These are phyloP conservation scores for Talaromyces ruber DNA, from an alignment of 495 filamentous ascomycete genomes.

Conservation along the genomic window DNA sequence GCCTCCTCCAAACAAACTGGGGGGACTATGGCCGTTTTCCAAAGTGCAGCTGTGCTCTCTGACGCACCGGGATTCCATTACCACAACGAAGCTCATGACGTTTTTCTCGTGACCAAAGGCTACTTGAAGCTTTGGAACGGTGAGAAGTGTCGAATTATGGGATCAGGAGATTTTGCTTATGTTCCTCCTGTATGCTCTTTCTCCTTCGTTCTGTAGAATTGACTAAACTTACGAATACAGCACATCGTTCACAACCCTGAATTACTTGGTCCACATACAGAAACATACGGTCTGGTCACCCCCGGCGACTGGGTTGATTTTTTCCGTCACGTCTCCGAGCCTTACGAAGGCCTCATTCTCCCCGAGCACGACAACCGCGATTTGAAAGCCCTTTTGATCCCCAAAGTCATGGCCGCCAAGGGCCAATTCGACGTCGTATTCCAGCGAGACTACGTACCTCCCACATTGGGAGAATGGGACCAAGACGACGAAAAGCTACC, in stretches of 20 bases:
- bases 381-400: conserved; percentile 31
- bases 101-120: conserved; percentile 39
- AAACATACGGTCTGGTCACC: conserved; percentile 34
- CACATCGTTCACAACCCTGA: conserved; percentile 34
- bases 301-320: conserved; percentile 48
- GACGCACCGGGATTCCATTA: conserved; percentile 40
- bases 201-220: background rate
- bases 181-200: conserved; percentile 30
- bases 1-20: conserved; percentile 36
- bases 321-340: conserved; percentile 41
- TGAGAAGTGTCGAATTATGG: conserved; percentile 33
- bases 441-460: conserved; percentile 30
- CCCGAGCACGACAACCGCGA: conserved; percentile 37
- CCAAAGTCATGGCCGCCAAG: conserved; percentile 43
- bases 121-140: conserved; percentile 39
- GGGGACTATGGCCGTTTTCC: conserved; percentile 36
- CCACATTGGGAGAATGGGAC: conserved; percentile 31
- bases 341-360: conserved; percentile 39
- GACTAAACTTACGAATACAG: conserved; percentile 11
- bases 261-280: conserved; percentile 33
- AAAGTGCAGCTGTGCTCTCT: conserved; percentile 31
- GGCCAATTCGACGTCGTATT: conserved; percentile 41
- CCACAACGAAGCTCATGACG: conserved; percentile 39
- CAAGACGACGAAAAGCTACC: conserved; percentile 32
- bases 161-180: conserved; percentile 40